Base-by-base conservation (phyloP, 2,329 filamentous ascomycete species). In the Monosporascus cannonballus region DNA sequence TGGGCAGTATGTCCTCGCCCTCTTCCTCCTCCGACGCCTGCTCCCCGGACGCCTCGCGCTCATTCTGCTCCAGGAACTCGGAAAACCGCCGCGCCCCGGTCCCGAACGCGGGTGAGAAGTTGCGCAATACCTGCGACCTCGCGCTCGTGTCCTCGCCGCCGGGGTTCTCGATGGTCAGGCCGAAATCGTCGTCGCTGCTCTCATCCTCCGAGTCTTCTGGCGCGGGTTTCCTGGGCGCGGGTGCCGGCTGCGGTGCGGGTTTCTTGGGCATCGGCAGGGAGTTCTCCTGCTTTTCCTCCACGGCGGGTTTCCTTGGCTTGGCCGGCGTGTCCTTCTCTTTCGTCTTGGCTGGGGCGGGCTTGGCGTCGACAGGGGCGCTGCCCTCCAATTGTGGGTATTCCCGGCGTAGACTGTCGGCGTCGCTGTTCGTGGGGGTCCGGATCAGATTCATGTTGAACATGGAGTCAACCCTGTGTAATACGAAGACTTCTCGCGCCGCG, bases 371-470 rank as follows among this genome's bases (percentile, higher is more conserved):
- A 6, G 42, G 20, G 7, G 22, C 42, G 24, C 42, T n/a, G 39
- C 61, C 69, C 24, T 76, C 75, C 38, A 94, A 76, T 55, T 89
- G 89, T 9, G 83, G 76, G 64, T 89, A 85, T 63, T 86, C 78
- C 48, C 83, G 78, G 47, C 81, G 78, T 41, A 95, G 75, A 62
- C 79, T 82, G 30, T 81, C 79, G 50, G 78, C 71, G 59, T 89
- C 82, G 51, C 77, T 73, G 62, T 86, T 85, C 58, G 77, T 80
- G 2, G 87, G 89, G 15, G 84, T 84, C 51, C 79, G 83, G 50
- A 81, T 84, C 51, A 96, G 73, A 69, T 96, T 96, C 86, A 96
- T 92, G 64, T 90, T 86, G 71, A 96, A 87, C 39, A 85, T 85
- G n/a, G 85, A 87, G 65, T 90, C 83, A 51, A 96, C 76, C 49